Base-by-base conservation (phyloP, 257 asterid species). In the Avicennia marina region DNA sequence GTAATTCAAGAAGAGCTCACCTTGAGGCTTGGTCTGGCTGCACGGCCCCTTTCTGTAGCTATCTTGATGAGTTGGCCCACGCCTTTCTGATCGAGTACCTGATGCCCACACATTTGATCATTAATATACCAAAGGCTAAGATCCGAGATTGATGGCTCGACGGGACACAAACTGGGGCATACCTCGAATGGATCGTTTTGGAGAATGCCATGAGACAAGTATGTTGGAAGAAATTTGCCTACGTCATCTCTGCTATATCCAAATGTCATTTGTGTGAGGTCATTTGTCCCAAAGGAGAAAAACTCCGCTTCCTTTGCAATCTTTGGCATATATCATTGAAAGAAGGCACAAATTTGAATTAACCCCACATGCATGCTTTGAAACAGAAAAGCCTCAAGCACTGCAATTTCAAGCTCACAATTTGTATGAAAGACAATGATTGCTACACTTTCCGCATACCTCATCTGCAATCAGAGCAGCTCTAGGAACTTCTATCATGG, bases 231-330 rank as follows among this genome's bases (percentile, higher is more conserved):
- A 61, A 91, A 88, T 67, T 91, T 91, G 38, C 98, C 98, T 7
- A 88, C 95, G 39, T 91, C 98, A 13, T 91, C 98, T 80, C 97
- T 85, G 57, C 97, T 91, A 43, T 88, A 91, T 32, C 98, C 98
- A 19, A 83, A 91, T 22, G 98, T 91, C 98, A 91, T 88, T 56
- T 91, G 98, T 0, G 98, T 91, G 39, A 91, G 93, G 44, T 91
- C 98, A 42, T 91, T 91, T 25, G 98, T 91, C 69, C 98, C 98
- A 2, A 91, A 91, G 2, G 97, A 91, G 76, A 91, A 91, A 58
- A 91, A 91, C 61, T 91, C 98, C 13, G 98, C 98, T 60, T 91
- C 98, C 73, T 78, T 81, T 2, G 98, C 98, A 52, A 91, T 91
- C 98, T 91, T 59, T n/a, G n/a, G n/a, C n/a, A n/a, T n/a, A n/a